Conservation (phyloP, 2,329 filamentous ascomycete species). For the Talaromyces pinophilus region DNA sequence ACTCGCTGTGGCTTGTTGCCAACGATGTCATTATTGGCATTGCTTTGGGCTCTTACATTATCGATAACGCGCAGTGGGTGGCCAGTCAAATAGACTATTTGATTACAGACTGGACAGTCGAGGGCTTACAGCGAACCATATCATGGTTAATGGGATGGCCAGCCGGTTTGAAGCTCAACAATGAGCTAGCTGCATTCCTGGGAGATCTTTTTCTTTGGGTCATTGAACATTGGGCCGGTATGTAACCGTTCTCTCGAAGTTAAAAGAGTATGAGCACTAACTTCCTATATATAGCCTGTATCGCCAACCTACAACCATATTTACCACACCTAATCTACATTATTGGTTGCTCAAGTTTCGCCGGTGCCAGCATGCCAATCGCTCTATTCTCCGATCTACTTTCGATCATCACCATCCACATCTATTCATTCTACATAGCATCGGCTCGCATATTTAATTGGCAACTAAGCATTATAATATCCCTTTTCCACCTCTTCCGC, state of each 20-base stretch:
- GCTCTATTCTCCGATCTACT: conserved; percentile 92
- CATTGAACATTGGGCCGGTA: conserved; percentile 94
- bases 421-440: conserved; percentile 97
- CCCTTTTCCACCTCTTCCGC: conserved; percentile 96
- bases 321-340: conserved; percentile 88
- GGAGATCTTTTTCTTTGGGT: conserved; percentile 98
- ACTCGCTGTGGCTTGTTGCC: conserved; percentile 95
- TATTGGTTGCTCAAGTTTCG: conserved; percentile 92
- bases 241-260: conserved; percentile 33
- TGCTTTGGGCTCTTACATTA: conserved; percentile 91
- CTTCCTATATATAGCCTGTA: conserved; percentile 60
- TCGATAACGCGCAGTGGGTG: conserved; percentile 87
- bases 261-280: neutral
- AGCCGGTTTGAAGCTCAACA: conserved; percentile 92
- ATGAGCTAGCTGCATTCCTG: conserved; percentile 86
- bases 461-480: conserved; percentile 95
- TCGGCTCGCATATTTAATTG: conserved; percentile 97
- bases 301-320: conserved; percentile 73
- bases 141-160: conserved; percentile 96
- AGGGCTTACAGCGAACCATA: conserved; percentile 84
- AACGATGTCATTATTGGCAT: conserved; percentile 99
- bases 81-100: conserved; percentile 75
- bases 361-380: conserved; percentile 94
- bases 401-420: conserved; percentile 88
- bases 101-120: conserved; percentile 79